These are phyloP conservation scores for Coemansia sp. DNA, from an alignment of 192 early-diverging fungal genomes.

Conservation along the genomic window DNA sequence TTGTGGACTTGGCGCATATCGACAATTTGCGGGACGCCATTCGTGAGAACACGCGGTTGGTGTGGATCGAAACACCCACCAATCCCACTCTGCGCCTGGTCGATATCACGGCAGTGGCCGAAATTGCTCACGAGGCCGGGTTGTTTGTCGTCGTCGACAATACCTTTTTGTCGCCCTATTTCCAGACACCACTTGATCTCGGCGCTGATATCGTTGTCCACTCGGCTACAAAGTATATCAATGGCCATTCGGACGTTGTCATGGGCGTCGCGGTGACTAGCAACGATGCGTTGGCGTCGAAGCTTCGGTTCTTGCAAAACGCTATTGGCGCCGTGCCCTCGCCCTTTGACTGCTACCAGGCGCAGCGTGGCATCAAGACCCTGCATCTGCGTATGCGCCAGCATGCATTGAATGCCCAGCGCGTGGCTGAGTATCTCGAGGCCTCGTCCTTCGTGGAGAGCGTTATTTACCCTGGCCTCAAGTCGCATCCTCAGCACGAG, in stretches of 20 bases:
- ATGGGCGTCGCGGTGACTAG: slow-evolving; percentile 93
- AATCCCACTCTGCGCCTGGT: slow-evolving; percentile 83
- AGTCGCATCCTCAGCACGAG: slow-evolving; percentile 87
- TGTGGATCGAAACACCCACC: slow-evolving; percentile 88
- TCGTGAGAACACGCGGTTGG: slow-evolving; percentile 71
- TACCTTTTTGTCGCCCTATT: slow-evolving; percentile 85
- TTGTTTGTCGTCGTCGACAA: slow-evolving; percentile 78
- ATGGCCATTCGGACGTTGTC: slow-evolving; percentile 97
- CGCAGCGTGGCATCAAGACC: slow-evolving; percentile 93
- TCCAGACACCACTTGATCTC: slow-evolving; percentile 84
- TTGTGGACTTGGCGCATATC: slow-evolving; percentile 73
- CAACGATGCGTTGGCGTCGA: slow-evolving; percentile 66
- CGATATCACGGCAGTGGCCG: slow-evolving; percentile 71
- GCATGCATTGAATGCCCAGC: slow-evolving; percentile 82
- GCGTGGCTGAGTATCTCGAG: slow-evolving; percentile 79
- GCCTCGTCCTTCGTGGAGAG: slow-evolving; percentile 66
- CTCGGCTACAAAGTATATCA: slow-evolving; percentile 98
- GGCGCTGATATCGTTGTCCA: slow-evolving; percentile 98
- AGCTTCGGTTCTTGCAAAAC: slow-evolving; percentile 92
- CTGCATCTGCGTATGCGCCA: slow-evolving; percentile 92
- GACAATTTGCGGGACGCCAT: slow-evolving; percentile 62
- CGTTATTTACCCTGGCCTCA: slow-evolving; percentile 93
- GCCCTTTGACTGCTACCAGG: slow-evolving; percentile 96
- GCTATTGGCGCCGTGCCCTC: slow-evolving; percentile 94
- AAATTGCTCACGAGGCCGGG: slow-evolving; percentile 61